Evolutionary conservation across 116 monocot genomes (phyloP).

Genomic region (Phalaenopsis hybrid): DNA sequence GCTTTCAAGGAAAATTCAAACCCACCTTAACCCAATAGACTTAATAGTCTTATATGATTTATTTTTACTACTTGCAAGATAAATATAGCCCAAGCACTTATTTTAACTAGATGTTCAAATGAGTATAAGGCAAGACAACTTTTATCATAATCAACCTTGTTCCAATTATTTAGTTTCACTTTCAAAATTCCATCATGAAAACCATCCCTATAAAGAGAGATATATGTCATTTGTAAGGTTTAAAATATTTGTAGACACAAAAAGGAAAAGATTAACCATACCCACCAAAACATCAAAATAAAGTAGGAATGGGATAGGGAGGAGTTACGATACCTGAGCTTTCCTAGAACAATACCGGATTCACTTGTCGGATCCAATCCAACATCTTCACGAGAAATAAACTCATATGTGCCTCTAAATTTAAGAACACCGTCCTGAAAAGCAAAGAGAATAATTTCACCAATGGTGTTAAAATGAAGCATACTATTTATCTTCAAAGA

Average conservation of each 20-base stretch:
- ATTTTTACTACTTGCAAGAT: background rate
- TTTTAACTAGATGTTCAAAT: background rate
- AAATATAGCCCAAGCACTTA: background rate
- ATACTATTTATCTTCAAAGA: background rate
- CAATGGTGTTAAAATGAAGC: background rate
- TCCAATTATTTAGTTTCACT: background rate
- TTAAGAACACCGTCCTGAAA: constrained; percentile 65
- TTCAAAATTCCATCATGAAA: background rate
- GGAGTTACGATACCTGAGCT: constrained; percentile 57
- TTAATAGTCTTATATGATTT: background rate
- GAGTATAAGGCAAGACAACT: background rate
- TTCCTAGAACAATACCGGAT: constrained; percentile 59
- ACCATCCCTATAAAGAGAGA: background rate
- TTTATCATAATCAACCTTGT: background rate
- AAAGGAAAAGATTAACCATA: background rate
- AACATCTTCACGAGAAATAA: constrained; percentile 60
- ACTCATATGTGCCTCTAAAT: constrained; percentile 57
- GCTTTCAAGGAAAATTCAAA: too few species aligned
- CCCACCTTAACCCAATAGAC: background rate
- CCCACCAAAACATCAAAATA: background rate
- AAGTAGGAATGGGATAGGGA: background rate
- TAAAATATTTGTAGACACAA: background rate
- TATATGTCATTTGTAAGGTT: background rate
- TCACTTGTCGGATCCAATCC: constrained; percentile 46
- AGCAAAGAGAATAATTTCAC: background rate